Evolutionary conservation across 768 basidiomycete species (phyloP).

Genomic region (Macrocybe gigantea): DNA sequence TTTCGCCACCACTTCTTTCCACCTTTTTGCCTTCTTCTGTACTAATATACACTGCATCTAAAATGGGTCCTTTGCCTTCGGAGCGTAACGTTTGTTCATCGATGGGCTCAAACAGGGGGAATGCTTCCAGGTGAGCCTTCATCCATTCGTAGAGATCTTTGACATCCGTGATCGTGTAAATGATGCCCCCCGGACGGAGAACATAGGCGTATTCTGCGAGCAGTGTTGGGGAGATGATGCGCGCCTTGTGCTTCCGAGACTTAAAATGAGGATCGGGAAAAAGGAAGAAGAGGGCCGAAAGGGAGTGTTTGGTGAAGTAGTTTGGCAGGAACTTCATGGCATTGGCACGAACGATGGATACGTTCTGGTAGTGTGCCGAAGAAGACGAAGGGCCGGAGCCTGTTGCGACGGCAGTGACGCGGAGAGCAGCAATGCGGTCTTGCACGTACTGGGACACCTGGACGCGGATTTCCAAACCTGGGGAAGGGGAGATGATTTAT

Average conservation of each 20-base stretch:
- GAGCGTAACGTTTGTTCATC: slow-evolving; percentile 70
- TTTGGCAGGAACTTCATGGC: slow-evolving; percentile 99
- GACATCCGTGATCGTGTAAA: slow-evolving; percentile 98
- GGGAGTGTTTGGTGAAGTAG: slow-evolving; percentile 86
- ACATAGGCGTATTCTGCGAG: slow-evolving; percentile 97
- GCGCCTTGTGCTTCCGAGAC: slow-evolving; percentile 94
- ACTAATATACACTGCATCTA: slow-evolving; percentile 77
- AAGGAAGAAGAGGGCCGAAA: slow-evolving; percentile 93
- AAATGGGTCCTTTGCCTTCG: slow-evolving; percentile 67
- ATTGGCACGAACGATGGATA: slow-evolving; percentile 92
- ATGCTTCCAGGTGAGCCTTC: slow-evolving; percentile 79
- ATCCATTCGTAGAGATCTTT: slow-evolving; percentile 94
- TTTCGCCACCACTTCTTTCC: slow-evolving; percentile 82
- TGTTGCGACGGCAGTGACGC: slow-evolving; percentile 49
- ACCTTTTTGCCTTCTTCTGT: slow-evolving; percentile 99
- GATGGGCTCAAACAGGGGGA: slow-evolving; percentile 82
- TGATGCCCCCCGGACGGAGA: slow-evolving; percentile 86
- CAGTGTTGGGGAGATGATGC: slow-evolving; percentile 96
- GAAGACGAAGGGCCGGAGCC: slow-evolving; percentile 21
- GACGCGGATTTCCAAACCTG: slow-evolving; percentile 96
- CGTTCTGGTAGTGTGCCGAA: slow-evolving; percentile 68
- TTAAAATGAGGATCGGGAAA: slow-evolving; percentile 99
- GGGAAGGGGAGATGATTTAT: background rate
- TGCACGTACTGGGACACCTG: slow-evolving; percentile 95
- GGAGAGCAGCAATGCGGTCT: slow-evolving; percentile 89